These are phyloP conservation scores for Apiospora rasikravindrae DNA, from an alignment of 2,329 filamentous ascomycete species.

Conservation along the genomic window DNA sequence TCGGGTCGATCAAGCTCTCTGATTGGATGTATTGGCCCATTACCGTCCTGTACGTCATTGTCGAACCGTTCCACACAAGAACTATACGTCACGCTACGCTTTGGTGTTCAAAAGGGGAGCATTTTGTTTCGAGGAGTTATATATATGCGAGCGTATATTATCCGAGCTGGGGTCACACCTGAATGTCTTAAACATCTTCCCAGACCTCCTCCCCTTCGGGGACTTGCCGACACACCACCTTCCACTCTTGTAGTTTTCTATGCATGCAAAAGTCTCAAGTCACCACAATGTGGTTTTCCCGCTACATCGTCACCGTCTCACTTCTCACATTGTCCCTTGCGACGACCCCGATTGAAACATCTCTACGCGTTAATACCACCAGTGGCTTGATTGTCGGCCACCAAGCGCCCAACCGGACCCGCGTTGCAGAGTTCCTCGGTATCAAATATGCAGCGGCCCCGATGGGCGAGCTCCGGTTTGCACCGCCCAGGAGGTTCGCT, in stretches of 20 bases:
- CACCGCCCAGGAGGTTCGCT: background rate
- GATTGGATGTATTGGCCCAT: background rate
- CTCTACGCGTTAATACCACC: constrained; percentile 20
- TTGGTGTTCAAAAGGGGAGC: background rate
- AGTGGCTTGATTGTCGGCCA: constrained; percentile 21
- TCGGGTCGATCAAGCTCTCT: background rate
- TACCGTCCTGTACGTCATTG: background rate
- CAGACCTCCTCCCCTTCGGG: background rate
- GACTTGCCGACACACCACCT: background rate
- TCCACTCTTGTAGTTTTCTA: background rate
- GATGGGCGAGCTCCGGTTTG: constrained; percentile 20
- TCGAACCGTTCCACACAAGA: background rate
- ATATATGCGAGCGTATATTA: background rate
- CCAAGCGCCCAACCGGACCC: background rate
- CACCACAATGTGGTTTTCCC: background rate
- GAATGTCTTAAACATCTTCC: background rate
- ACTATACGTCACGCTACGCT: background rate
- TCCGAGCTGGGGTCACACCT: background rate
- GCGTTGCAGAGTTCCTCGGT: constrained; percentile 21
- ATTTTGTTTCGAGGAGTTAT: too few species aligned
- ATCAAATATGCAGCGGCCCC: constrained; percentile 22
- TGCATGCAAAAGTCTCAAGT: accelerated
- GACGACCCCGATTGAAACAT: background rate
- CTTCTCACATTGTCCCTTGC: background rate
- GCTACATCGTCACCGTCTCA: background rate